Evolutionary conservation across 164 flowering plant species (phyloP).

Genomic region (Aristolochia contorta): DNA sequence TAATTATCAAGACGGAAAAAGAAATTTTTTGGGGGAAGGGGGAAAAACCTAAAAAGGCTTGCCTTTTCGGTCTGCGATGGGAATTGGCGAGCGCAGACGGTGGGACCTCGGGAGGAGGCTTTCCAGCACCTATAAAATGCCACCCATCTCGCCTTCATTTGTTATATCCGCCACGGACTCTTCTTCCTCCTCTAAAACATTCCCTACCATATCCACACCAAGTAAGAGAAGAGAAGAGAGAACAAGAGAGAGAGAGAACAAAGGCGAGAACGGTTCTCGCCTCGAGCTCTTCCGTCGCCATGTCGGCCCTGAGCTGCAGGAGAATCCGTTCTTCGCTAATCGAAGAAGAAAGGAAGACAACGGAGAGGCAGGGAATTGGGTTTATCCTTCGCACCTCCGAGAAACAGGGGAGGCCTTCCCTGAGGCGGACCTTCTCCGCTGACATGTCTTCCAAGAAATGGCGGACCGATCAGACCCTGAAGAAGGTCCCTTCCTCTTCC

Average conservation of each 20-base stretch:
- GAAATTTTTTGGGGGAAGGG: too few relatives aligned
- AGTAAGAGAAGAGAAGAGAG: background rate
- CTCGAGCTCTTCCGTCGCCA: constrained; percentile 10
- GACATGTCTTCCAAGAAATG: constrained; percentile 66
- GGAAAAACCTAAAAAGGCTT: too few relatives aligned
- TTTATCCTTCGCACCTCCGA: constrained; percentile 32
- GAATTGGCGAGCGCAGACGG: background rate
- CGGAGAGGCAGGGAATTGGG: constrained; percentile 39
- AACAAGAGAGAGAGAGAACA: too few relatives aligned
- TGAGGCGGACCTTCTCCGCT: constrained; percentile 54
- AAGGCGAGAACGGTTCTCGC: too few relatives aligned
- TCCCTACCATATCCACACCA: background rate
- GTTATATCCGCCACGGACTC: constrained; percentile 19
- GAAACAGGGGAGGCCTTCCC: constrained; percentile 14
- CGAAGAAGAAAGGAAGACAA: constrained; percentile 13
- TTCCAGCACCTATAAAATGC: constrained; percentile 39
- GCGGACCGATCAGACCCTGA: constrained; percentile 28
- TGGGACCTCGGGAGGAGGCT: constrained; percentile 21
- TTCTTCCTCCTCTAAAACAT: background rate
- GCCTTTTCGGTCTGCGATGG: background rate
- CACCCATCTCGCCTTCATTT: constrained; percentile 9
- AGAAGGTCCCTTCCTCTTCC: constrained; percentile 28
- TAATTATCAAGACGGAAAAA: too few relatives aligned
- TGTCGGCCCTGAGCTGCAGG: constrained; percentile 17
- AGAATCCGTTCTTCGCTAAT: constrained; percentile 11